phyloP scores from a whole-genome alignment of 371 early-diverging fungal species.

The Gilbertella persicaria region DNA sequence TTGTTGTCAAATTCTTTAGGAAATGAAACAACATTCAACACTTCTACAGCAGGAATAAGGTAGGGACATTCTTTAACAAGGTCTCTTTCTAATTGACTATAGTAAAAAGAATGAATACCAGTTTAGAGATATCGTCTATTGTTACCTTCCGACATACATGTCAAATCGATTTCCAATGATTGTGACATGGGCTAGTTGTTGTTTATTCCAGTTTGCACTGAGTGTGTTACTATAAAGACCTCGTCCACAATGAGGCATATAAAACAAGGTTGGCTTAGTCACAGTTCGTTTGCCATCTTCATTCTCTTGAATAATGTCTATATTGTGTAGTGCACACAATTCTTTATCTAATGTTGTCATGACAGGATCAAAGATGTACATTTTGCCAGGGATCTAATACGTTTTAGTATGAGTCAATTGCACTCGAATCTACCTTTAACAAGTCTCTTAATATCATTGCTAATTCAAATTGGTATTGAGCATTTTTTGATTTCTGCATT shows the following conservation, averaged over 20 bases:
- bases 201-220: constrained; percentile 56
- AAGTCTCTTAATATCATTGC: constrained; percentile 49
- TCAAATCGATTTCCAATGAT: constrained; percentile 62
- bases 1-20: constrained; percentile 62
- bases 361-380: constrained; percentile 67
- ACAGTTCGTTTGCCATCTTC: constrained; percentile 42
- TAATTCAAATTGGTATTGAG: constrained; percentile 63
- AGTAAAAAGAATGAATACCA: neutral
- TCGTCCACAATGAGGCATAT: constrained; percentile 77
- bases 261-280: constrained; percentile 52
- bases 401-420: neutral
- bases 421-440: constrained; percentile 42
- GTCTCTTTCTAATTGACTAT: constrained; percentile 53
- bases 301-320: constrained; percentile 44
- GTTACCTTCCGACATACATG: constrained; percentile 62
- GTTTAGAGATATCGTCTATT: neutral
- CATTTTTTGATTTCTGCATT: constrained; percentile 53
- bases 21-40: constrained; percentile 34
- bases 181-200: constrained; percentile 33
- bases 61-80: constrained; percentile 54
- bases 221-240: constrained; percentile 65
- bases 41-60: constrained; percentile 52
- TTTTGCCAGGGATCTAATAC: constrained; percentile 40
- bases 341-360: constrained; percentile 60
- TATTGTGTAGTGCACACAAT: constrained; percentile 34